Conservation (phyloP, 2,329 filamentous ascomycete species). For the Monosporascus sp. region DNA sequence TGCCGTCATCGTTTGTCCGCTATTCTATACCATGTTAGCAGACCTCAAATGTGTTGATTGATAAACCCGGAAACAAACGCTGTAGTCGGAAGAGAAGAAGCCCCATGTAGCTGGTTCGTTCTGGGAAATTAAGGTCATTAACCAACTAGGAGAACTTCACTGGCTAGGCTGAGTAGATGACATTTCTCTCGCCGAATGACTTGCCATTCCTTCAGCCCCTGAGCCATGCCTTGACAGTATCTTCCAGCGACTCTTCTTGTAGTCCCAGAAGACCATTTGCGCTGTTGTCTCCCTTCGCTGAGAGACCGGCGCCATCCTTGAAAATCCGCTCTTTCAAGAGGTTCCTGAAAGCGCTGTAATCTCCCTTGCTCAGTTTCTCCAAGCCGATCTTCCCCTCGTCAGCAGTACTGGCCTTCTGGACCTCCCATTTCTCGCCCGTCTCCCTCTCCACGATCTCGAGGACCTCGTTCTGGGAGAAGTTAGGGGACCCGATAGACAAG, state of each 20-base stretch:
- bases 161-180: neutral
- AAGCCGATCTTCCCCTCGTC: constrained; percentile 32
- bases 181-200: neutral
- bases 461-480: constrained; percentile 52
- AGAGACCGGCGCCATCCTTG: constrained; percentile 18
- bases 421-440: constrained; percentile 44
- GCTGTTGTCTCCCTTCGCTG: constrained; percentile 14
- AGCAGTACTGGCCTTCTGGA: constrained; percentile 30
- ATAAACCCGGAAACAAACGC: too few species aligned
- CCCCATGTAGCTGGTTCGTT: too few species aligned
- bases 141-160: too few species aligned
- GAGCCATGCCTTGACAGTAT: constrained; percentile 17
- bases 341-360: constrained; percentile 27
- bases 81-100: too few species aligned
- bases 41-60: too few species aligned
- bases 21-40: too few species aligned
- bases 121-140: too few species aligned
- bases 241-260: constrained; percentile 18
- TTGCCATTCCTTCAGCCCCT: constrained; percentile 1
- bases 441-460: constrained; percentile 46
- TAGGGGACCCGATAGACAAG: constrained; percentile 52
- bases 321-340: constrained; percentile 18
- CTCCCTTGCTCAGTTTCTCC: constrained; percentile 35
- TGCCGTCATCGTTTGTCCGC: too few species aligned
- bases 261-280: constrained; percentile 19